Evolutionary conservation across 805 yeast genomes (phyloP).

Genomic region (Ogataea nakhonphanomensis): DNA sequence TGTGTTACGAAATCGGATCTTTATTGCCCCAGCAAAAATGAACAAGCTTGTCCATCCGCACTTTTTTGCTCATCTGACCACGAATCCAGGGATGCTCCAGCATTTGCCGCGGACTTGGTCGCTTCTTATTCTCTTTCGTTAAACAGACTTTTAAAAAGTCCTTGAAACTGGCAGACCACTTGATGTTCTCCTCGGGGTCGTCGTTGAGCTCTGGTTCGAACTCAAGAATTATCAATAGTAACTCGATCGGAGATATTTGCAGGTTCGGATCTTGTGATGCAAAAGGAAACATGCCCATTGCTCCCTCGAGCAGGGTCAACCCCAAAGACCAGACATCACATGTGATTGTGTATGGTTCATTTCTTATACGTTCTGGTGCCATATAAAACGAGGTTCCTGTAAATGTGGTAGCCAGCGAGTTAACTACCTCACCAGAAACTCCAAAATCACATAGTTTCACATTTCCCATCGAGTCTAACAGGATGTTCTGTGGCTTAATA

Average conservation of each 20-base stretch:
- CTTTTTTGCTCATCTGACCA: conserved; percentile 68
- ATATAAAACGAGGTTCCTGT: conserved; percentile 97
- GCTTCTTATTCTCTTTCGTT: conserved; percentile 69
- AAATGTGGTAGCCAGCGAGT: conserved; percentile 92
- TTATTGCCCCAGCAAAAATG: conserved; percentile 58
- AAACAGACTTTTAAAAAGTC: conserved; percentile 79
- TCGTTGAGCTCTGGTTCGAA: conserved; percentile 79
- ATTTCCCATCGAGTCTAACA: conserved; percentile 71
- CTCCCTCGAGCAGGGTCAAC: conserved; percentile 86
- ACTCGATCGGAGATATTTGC: conserved; percentile 79
- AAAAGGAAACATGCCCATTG: conserved; percentile 87
- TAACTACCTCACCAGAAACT: conserved; percentile 94
- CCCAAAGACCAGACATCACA: conserved; percentile 98
- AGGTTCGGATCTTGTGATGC: conserved; percentile 33
- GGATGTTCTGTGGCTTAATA: conserved; percentile 91
- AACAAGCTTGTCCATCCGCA: conserved; percentile 85
- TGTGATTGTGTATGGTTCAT: conserved; percentile 91
- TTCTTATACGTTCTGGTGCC: conserved; percentile 98
- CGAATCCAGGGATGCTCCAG: conserved; percentile 89
- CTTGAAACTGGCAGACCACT: conserved; percentile 80
- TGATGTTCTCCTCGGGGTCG: conserved; percentile 68
- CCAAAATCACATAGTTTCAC: conserved; percentile 97
- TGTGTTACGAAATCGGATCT: no score
- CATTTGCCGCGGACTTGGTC: conserved; percentile 95
- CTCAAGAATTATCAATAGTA: conserved; percentile 74